Evolutionary conservation across 2,329 filamentous ascomycete species (phyloP).

Genomic region (Raffaelea albimanens): DNA sequence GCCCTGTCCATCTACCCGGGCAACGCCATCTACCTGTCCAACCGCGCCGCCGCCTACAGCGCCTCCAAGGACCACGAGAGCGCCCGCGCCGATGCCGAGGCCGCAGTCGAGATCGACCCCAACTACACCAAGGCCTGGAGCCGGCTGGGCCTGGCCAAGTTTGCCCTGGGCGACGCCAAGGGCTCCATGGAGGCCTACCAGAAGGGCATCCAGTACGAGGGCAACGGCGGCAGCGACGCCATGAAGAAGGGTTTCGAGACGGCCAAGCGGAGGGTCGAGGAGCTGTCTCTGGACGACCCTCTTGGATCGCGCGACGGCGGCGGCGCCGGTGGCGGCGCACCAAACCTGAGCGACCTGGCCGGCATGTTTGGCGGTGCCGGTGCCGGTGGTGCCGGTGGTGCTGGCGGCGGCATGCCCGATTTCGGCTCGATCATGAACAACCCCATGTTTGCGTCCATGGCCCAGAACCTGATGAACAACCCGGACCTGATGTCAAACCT

Average conservation of each 20-base stretch:
- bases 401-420: slow-evolving; percentile 77
- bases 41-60: slow-evolving; percentile 89
- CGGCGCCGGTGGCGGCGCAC: slow-evolving; percentile 42
- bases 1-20: slow-evolving; percentile 71
- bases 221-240: slow-evolving; percentile 85
- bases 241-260: slow-evolving; percentile 98
- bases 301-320: slow-evolving; percentile 24
- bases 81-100: slow-evolving; percentile 79
- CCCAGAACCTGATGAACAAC: slow-evolving; percentile 94
- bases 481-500: slow-evolving; percentile 84
- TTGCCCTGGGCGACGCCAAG: slow-evolving; percentile 81
- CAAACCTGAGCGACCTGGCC: slow-evolving; percentile 60
- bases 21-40: slow-evolving; percentile 95
- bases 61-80: slow-evolving; percentile 76
- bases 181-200: slow-evolving; percentile 92
- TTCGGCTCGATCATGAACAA: slow-evolving; percentile 85
- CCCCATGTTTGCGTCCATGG: slow-evolving; percentile 97
- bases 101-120: slow-evolving; percentile 79
- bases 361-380: slow-evolving; percentile 59
- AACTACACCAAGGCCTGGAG: slow-evolving; percentile 98
- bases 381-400: slow-evolving; percentile 49
- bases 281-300: slow-evolving; percentile 52
- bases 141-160: slow-evolving; percentile 80
- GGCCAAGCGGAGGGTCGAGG: slow-evolving; percentile 76
- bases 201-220: slow-evolving; percentile 87